Base-by-base conservation (phyloP, 495 filamentous ascomycete genomes). In the Podospora pseudoanserina region DNA sequence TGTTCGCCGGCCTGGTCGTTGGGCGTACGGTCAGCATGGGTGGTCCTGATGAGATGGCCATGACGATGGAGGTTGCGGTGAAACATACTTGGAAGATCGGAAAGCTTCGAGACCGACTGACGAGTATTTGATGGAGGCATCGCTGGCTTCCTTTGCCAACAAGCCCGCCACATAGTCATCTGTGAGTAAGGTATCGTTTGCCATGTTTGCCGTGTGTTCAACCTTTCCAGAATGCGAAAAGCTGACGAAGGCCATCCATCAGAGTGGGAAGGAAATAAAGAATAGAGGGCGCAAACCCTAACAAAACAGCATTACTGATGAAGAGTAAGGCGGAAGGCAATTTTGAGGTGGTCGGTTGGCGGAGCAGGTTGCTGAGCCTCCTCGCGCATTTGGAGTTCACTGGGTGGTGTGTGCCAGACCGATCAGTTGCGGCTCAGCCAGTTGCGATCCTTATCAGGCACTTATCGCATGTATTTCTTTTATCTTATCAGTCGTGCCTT, bases 111-210 rank as follows among this genome's bases (percentile, higher is more conserved):
- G 75, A 4, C 93, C 93, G 68, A 92, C 81, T 4, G 86, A 73
- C 0, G 90, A 88, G 75, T 96, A 96, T 72, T 86, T 89, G 44
- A 88, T 79, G n/a, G 88, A 89, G 39, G 76, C 79, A 26, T 87
- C 85, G 62, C 82, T 85, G 19, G 93, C 92, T 75, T 96, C 92
- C 34, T 87, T 86, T 60, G 89, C 86, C 54, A 96, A 80, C 16
- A 94, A 78, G 60, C 85, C 82, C 15, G 92, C 91, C 60, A 95
- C 88, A 69, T 91, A 90, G 60, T 91, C 89, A 77, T 96, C 91
- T 63, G 88, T 87, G 20, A 86, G 67, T n/a, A 81, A 70, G 2
- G 81, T 81, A 64, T 81, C 73, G 30, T 79, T 77, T 9, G 55
- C 55, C 55, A 58, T 63, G 15, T 4, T 56, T 53, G 5, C 18